Base-by-base conservation (phyloP, 202 grass and related monocot genomes). In the Setaria viridis region DNA sequence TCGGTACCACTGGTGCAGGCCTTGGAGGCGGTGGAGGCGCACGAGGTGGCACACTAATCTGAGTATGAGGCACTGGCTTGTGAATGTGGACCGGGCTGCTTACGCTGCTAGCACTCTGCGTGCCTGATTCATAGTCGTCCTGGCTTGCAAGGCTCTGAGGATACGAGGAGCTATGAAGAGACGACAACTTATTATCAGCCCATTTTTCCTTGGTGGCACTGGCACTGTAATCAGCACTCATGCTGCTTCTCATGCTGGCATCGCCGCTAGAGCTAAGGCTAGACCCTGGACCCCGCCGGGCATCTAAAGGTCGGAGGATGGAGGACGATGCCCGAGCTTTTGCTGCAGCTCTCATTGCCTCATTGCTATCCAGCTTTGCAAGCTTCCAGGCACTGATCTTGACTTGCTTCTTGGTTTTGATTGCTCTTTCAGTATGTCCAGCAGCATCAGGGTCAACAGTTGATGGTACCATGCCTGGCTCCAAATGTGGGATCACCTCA, bases 311-410 rank as follows among this genome's bases (percentile, higher is more conserved):
- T 7, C 92, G 89, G 62, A 97, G 92, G 25, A 97, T 87, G 5
- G 95, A 97, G 9, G 95, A 97, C 11, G 88, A 91, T 76, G 92
- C 95, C 33, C 92, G 87, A 55, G 91, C 95, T 84, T 90, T 93
- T 12, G 92, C 92, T 25, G 91, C 95, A 21, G 95, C 92, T 62
- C 70, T 88, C 74, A 91, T 90, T 3, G 92, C 95, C 80, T 93
- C 89, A 12, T 67, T 89, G 30, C 87, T 83, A 50, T 97, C 89
- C n/a, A 97, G 82, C 65, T 91, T 97, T 39, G 95, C 95, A 58
- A 97, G 95, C 88, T 97, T 97, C 95, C 95, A 94, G 8, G 95
- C 85, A 82, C 95, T 97, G 70, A 94, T 91, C 72, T 94, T 97
- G 60, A 97, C 95, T 47, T 90, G 88, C 65, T 92, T 92, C 78